Evolutionary conservation across 1,139 yeast genomes (phyloP).

Genomic region (Martiniozyma asiatica): DNA sequence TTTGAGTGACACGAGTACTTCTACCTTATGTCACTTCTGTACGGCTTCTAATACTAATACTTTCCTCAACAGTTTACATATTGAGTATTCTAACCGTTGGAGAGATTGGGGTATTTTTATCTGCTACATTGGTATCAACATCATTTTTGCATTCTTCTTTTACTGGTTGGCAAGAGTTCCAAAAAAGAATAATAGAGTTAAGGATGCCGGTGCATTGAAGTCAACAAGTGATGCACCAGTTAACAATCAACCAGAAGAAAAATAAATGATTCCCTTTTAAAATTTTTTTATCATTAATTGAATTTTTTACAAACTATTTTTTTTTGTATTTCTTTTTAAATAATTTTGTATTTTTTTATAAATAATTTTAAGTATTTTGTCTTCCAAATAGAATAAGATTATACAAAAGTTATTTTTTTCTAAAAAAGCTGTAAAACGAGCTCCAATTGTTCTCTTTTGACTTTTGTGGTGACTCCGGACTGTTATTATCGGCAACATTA

Average conservation of each 20-base stretch:
- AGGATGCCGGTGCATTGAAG: slow-evolving; percentile 17
- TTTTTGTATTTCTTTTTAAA: too few relatives aligned
- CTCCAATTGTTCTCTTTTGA: too few relatives aligned
- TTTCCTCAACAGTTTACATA: slow-evolving; percentile 22
- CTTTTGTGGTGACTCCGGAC: too few relatives aligned
- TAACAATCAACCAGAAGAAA: slow-evolving; percentile 7
- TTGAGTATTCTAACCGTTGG: slow-evolving; percentile 36
- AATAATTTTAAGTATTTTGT: too few relatives aligned
- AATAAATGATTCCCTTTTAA: too few relatives aligned
- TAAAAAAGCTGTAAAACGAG: too few relatives aligned
- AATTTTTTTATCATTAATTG: too few relatives aligned
- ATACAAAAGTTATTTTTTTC: too few relatives aligned
- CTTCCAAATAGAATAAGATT: too few relatives aligned
- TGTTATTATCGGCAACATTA: too few relatives aligned
- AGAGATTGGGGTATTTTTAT: slow-evolving; percentile 47
- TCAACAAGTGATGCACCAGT: slow-evolving; percentile 13
- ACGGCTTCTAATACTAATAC: slow-evolving; percentile 27
- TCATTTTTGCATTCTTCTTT: slow-evolving; percentile 25
- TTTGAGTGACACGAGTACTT: slow-evolving; percentile 28
- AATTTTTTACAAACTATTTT: too few relatives aligned
- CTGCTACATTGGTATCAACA: slow-evolving; percentile 35
- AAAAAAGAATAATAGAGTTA: slow-evolving; percentile 17
- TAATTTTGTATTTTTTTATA: too few relatives aligned
- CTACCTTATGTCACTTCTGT: slow-evolving; percentile 35
- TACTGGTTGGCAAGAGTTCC: slow-evolving; percentile 29